Base-by-base conservation (phyloP, 2,329 filamentous ascomycete genomes). In the Reticulascus tulasneorum region DNA sequence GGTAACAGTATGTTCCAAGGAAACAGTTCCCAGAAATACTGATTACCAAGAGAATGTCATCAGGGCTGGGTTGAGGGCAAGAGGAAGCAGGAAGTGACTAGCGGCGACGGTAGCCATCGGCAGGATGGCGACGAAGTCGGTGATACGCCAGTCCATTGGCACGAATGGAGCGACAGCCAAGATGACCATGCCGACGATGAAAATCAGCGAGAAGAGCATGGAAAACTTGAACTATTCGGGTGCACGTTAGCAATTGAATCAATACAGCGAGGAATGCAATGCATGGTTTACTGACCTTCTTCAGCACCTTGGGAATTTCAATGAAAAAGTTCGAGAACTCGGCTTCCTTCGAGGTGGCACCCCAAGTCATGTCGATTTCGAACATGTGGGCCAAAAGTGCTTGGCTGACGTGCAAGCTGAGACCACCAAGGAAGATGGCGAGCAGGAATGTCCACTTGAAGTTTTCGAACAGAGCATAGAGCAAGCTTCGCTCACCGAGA, bases 311-410 rank as follows among this genome's bases (percentile, higher is more conserved):
- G 22, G 84, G 83, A 13, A 90, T 77, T 56, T 93, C 87, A 42
- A 86, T 84, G 63, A 90, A 91, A 63, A 94, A 94, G 60, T 87
- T 85, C 18, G 84, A 82, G 53, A 84, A 81, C 51, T 88, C 83
- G 32, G 78, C 77, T 64, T 94, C 88, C 64, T 94, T 94, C 25
- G 81, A 76, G 1, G 88, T 94, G 2, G 86, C 80, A 33, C 86
- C 86, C 87, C 87, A 93, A 4, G 77, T 78, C 82, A 93, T 91
- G 62, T 93, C 75, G 54, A 91, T 79, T 63, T 86, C 79, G 56
- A 93, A 86, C 77, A 93, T 86, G 66, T 94, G 88, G 5, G 80
- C 74, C 29, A 93, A 63, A 22, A 94, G 68, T 2, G 87, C 87
- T 57, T 90, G 83, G 20, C 79, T 86, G 31, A 94, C 77, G 63